Conservation (phyloP, 495 filamentous ascomycete species). For the Neurospora discreta region DNA sequence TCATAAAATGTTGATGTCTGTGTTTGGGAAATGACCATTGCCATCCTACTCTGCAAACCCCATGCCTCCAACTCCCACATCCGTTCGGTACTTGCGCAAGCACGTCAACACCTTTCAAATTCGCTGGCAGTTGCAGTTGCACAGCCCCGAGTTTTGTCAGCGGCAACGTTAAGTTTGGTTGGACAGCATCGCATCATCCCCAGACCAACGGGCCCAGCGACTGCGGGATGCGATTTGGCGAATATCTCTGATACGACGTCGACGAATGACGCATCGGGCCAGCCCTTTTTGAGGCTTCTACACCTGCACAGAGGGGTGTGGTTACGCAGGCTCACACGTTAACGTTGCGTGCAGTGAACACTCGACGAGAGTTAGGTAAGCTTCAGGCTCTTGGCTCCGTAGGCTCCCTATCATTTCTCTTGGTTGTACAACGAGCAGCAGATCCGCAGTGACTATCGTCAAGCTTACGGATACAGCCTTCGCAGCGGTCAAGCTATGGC, state of each 20-base stretch:
- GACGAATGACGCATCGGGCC: not conserved
- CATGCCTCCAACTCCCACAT: not conserved
- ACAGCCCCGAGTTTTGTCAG: not conserved
- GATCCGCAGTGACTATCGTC: not conserved
- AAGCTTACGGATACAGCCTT: not conserved
- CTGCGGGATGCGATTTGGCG: not conserved
- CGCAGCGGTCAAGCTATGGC: not conserved
- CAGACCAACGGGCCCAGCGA: not conserved
- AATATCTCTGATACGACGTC: not conserved
- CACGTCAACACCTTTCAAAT: not conserved
- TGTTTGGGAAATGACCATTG: not conserved
- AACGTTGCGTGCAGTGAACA: not conserved
- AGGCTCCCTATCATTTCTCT: not conserved
- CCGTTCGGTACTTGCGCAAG: not conserved
- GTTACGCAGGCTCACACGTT: not conserved
- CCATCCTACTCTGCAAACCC: not conserved
- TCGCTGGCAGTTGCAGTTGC: not conserved
- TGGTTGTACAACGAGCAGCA: not conserved
- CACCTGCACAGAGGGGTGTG: not conserved
- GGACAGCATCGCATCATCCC: not conserved
- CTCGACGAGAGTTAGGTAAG: not conserved
- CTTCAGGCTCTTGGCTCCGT: not conserved
- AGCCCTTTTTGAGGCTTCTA: not conserved
- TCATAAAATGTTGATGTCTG: not conserved
- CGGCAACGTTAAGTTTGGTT: not conserved